Evolutionary conservation across 1,284 basidiomycete genomes (phyloP), one percentile per base, ranked within the genome.

Genomic region (Apiotrichum gracile): DNA sequence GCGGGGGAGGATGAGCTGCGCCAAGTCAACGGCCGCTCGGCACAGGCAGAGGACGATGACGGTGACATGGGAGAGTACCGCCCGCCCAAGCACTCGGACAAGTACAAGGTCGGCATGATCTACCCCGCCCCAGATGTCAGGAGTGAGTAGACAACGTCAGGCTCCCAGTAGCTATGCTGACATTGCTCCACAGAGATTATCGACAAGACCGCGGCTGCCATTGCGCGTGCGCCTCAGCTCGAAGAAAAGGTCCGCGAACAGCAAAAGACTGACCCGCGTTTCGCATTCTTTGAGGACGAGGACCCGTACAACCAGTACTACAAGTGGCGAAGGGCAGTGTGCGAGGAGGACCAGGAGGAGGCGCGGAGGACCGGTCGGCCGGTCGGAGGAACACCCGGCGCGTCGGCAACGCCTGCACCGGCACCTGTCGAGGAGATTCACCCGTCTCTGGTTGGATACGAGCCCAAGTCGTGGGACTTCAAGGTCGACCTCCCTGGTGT

Each of bases 231-330:
- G 4, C 81, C 83, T 14, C 83, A 86, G 63, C 91, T 97, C 66
- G 93, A 97, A 77, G 88, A 91, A 73, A 93, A 93, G 79, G 91
- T 97, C 72, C 84, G 91, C 65, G 90, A 94, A 77, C 85, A 87
- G 68, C 91, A 93, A 75, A 89, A 90, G 77, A 83, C 85, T 60
- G 92, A 97, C 79, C 89, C 91, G 60, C 91, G 94, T 76, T 97
- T 97, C 80, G 88, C 91, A 52, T 97, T 97, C 79, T 81, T 97
- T 73, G 91, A 92, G 77, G 70, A 74, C 47, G 84, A 85, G 53
- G 93, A 97, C 80, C 90, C 93, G 64, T 97, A 94, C 78, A 88
- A 97, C 84, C 87, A 88, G 60, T 97, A 97, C 78, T 97, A 97
- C 74, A 84, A 87, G 68, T 85, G 92, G 78, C 85, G 87, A 70